Evolutionary conservation across 805 yeast genomes (phyloP), one percentile per base, ranked within the genome.

Genomic region (Candida peoriensis): DNA sequence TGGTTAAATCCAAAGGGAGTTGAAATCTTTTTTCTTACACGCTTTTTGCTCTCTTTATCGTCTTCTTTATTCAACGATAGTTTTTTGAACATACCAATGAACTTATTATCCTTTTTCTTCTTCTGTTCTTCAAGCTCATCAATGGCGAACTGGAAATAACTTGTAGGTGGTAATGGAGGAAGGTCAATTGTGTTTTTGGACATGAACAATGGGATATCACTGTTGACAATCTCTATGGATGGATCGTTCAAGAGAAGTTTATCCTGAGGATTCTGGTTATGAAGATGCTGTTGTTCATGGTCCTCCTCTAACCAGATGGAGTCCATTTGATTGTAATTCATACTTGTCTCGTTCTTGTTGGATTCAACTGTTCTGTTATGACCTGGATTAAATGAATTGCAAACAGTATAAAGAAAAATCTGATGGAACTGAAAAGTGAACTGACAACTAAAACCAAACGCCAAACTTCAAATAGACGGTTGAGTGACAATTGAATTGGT

Each of bases 291-390:
- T n/a, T n/a, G 54, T 28, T 55, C 58, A 31, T 54, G 42, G 30
- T 62, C 68, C 27, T 64, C 69, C 36, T 63, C 70, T 16, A 64
- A 39, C 70, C 70, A 64, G 33, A 64, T 64, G 22, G 68, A 63
- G 39, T 57, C 61, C 64, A 64, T 63, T 14, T 34, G 42, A 2
- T 20, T n/a, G 17, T 30, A 24, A 13, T 24, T 13, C 27, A 13
- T 13, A 8, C 8, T 13, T 16, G 20, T 19, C 24, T n/a, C n/a
- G n/a, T n/a, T n/a, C n/a, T n/a, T n/a, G n/a, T n/a, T n/a, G n/a
- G n/a, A n/a, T n/a, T n/a, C n/a, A n/a, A n/a, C n/a, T n/a, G n/a
- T n/a, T n/a, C n/a, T n/a, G n/a, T n/a, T n/a, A n/a, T n/a, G n/a
- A n/a, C n/a, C n/a, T n/a, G n/a, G n/a, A n/a, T n/a, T n/a, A n/a